A percentile compares a stretch with the other conserved stretches of the same genome.
phyloP scores from a whole-genome alignment of 257 asterid species.

The Datura wrightii region DNA sequence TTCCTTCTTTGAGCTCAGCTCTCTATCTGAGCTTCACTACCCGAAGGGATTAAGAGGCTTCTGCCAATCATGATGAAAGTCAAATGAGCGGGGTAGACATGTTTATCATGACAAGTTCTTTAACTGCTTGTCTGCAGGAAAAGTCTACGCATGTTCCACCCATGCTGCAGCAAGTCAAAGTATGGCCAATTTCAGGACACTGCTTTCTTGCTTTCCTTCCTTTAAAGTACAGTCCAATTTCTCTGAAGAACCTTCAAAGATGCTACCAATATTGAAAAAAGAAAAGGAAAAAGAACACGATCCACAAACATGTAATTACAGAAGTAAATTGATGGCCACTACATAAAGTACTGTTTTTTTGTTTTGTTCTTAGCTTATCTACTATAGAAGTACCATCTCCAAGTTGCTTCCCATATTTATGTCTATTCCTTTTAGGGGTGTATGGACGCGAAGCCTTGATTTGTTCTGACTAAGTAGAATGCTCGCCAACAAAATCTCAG shows the following conservation, averaged over 20 bases:
- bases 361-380: constrained; percentile 1
- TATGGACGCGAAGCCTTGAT: not conserved
- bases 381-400: constrained; percentile 21
- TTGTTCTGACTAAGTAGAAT: constrained; percentile 6
- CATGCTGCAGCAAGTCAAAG: constrained; percentile 22
- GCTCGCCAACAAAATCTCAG: constrained; percentile 2
- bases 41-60: not conserved
- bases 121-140: not conserved
- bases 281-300: not conserved
- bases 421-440: not conserved
- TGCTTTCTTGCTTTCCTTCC: constrained; percentile 13
- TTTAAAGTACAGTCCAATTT: not conserved
- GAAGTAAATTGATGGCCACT: not conserved
- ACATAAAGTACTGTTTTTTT: not conserved
- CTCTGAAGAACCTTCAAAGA: not conserved
- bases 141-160: not conserved
- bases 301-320: not conserved
- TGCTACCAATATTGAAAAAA: constrained; percentile 14
- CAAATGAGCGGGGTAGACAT: not conserved
- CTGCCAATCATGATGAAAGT: constrained; percentile 27
- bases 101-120: constrained; percentile 11
- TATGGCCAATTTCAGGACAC: constrained; percentile 13
- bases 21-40: constrained; percentile 20
- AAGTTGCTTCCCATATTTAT: constrained; percentile 3
- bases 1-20: not conserved